Evolutionary conservation across 2,329 filamentous ascomycete species (phyloP).

Genomic region (Acrodontium crateriforme): DNA sequence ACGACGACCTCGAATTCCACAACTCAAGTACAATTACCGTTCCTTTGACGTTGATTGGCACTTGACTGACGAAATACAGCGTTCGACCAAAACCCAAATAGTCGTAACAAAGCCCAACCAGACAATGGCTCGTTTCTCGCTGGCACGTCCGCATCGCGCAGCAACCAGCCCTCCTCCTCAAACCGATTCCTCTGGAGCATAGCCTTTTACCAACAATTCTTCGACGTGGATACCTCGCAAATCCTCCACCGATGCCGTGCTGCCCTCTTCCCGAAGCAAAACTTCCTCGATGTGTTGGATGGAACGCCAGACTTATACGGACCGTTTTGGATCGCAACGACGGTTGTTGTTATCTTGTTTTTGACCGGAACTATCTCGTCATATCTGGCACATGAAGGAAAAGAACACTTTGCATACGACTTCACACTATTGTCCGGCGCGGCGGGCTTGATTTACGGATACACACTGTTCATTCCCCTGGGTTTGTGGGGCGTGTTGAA

Average conservation of each 20-base stretch:
- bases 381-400: slow-evolving; percentile 58
- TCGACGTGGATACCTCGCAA: slow-evolving; percentile 90
- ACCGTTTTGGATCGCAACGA: slow-evolving; percentile 97
- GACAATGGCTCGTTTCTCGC: slow-evolving; percentile 27
- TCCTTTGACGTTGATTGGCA: too few species aligned
- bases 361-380: slow-evolving; percentile 88
- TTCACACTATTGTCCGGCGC: slow-evolving; percentile 80
- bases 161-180: slow-evolving; percentile 15
- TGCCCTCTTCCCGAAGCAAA: slow-evolving; percentile 77
- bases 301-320: slow-evolving; percentile 95
- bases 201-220: slow-evolving; percentile 93
- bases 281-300: slow-evolving; percentile 94
- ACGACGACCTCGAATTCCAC: slow-evolving; percentile 99
- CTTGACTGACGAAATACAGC: too few species aligned
- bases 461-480: slow-evolving; percentile 71
- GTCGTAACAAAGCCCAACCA: slow-evolving; percentile 33
- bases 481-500: slow-evolving; percentile 75
- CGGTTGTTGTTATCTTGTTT: slow-evolving; percentile 90
- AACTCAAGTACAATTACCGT: slow-evolving; percentile 53
- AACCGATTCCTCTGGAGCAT: slow-evolving; percentile 91
- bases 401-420: slow-evolving; percentile 72
- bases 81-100: slow-evolving; percentile 21
- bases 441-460: slow-evolving; percentile 87
- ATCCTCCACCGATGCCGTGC: slow-evolving; percentile 78
- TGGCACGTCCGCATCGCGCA: slow-evolving; percentile 9